Evolutionary conservation across 2,329 filamentous ascomycete genomes (phyloP).

Genomic region (Penicillium concentricum): DNA sequence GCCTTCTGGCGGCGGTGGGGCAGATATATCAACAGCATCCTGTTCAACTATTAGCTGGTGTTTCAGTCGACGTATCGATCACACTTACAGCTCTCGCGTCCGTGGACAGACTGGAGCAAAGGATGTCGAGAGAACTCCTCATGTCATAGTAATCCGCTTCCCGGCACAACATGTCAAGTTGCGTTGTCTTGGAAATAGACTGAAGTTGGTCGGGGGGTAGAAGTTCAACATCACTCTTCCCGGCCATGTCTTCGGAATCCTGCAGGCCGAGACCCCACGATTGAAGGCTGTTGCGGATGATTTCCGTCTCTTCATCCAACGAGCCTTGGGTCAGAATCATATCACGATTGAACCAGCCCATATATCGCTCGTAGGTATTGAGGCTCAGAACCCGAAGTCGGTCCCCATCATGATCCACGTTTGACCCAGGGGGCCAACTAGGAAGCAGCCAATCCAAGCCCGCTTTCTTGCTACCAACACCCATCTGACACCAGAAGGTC

Average conservation of each 20-base stretch:
- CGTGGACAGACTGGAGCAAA: slow-evolving; percentile 29
- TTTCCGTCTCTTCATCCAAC: slow-evolving; percentile 58
- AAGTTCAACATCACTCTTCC: slow-evolving; percentile 40
- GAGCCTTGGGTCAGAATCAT: slow-evolving; percentile 41
- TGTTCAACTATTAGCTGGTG: slow-evolving; percentile 28
- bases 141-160: slow-evolving; percentile 34
- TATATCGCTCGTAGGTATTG: slow-evolving; percentile 71
- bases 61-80: not conserved
- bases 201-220: slow-evolving; percentile 1
- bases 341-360: slow-evolving; percentile 74
- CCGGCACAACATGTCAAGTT: slow-evolving; percentile 29
- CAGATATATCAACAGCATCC: slow-evolving; percentile 61
- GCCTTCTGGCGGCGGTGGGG: slow-evolving; percentile 58
- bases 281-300: slow-evolving; percentile 64
- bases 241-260: slow-evolving; percentile 52
- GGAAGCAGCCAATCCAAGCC: slow-evolving; percentile 88
- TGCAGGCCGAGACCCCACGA: slow-evolving; percentile 66
- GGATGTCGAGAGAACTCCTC: slow-evolving; percentile 38
- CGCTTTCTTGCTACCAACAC: slow-evolving; percentile 81
- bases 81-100: slow-evolving; percentile 31
- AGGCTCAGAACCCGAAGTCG: slow-evolving; percentile 76
- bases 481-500: slow-evolving; percentile 96
- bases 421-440: slow-evolving; percentile 69
- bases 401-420: slow-evolving; percentile 66
- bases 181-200: slow-evolving; percentile 20